Evolutionary conservation across 164 flowering plant genomes (phyloP), one percentile per base, ranked within the genome.

Genomic region (Hamamelis virginiana): DNA sequence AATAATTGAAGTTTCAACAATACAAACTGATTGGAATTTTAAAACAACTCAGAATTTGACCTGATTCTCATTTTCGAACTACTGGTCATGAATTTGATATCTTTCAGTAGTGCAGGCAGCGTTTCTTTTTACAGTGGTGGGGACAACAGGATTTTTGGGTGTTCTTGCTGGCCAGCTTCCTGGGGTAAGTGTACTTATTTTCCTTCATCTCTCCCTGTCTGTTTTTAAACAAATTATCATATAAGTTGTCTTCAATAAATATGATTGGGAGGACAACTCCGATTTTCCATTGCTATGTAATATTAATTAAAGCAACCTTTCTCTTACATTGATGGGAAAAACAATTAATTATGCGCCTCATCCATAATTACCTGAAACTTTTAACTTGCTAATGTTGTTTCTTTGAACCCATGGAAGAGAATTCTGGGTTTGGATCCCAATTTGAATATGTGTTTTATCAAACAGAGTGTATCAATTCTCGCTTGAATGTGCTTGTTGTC

Each of bases 91-190:
- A 77, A 72, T 65, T 62, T 89, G 82, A 88, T 85, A 66, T 79
- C 67, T 75, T 74, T 75, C 85, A 82, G 90, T 84, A 77, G 69
- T 86, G 87, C 96, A 92, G 98, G 98, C 97, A 65, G 97, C 98
- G 72, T 95, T 95, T 82, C 97, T 95, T 68, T 87, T 87, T 82
- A 89, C 98, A 52, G 98, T 92, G 72, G 97, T 95, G 66, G 98
- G 98, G 8, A 82, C 89, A 60, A 91, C 97, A 46, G 88, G 97
- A 53, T 83, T 90, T 74, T 77, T 95, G 62, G 98, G 80, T 64
- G 75, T 91, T 69, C 76, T 95, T 72, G 91, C 98, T 57, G 93
- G 98, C 62, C 97, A 92, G 80, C 98, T 95, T 79, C 98, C 97
- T 48, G 98, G 98, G 92, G 98, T 91, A 86, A 79, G 21, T 56